Evolutionary conservation across 2,329 filamentous ascomycete genomes (phyloP).

Genomic region (Fusarium sp.): DNA sequence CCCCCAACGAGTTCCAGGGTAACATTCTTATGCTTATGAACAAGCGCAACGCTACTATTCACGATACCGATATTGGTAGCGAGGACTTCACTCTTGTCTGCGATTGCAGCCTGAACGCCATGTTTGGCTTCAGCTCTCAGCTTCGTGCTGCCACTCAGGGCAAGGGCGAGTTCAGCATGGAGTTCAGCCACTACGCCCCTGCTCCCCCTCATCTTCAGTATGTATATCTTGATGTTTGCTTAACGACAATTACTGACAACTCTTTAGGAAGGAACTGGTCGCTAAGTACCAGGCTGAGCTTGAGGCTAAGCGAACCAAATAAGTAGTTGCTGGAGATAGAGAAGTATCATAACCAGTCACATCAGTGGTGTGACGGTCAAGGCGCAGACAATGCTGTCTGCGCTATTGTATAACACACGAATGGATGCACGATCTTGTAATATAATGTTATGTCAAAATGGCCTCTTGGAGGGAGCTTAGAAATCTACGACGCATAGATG

Average conservation of each 20-base stretch:
- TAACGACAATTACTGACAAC: slow-evolving; percentile 14
- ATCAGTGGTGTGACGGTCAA: slow-evolving; percentile 15
- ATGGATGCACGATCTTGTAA: slow-evolving; percentile 48
- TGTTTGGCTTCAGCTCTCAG: slow-evolving; percentile 97
- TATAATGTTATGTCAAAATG: slow-evolving; percentile 41
- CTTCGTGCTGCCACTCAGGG: slow-evolving; percentile 94
- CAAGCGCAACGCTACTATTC: slow-evolving; percentile 95
- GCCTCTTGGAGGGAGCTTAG: slow-evolving; percentile 21
- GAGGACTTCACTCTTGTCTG: slow-evolving; percentile 95
- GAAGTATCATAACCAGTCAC: neutral
- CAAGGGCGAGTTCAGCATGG: slow-evolving; percentile 99
- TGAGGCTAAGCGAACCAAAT: slow-evolving; percentile 68
- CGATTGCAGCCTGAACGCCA: slow-evolving; percentile 93
- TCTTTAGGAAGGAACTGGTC: slow-evolving; percentile 67
- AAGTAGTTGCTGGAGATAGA: slow-evolving; percentile 38
- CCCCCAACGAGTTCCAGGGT: slow-evolving; percentile 97
- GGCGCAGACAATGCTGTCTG: slow-evolving; percentile 20
- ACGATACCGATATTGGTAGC: slow-evolving; percentile 91
- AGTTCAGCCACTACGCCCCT: slow-evolving; percentile 95
- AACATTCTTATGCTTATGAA: slow-evolving; percentile 95
- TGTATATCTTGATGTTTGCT: slow-evolving; percentile 53
- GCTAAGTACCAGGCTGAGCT: slow-evolving; percentile 72
- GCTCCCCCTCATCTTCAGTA: slow-evolving; percentile 92
- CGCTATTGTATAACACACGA: slow-evolving; percentile 44
- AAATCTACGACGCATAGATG: slow-evolving; percentile 40